Base-by-base conservation (phyloP, 805 yeast genomes). In the Priceomyces carsonii region DNA sequence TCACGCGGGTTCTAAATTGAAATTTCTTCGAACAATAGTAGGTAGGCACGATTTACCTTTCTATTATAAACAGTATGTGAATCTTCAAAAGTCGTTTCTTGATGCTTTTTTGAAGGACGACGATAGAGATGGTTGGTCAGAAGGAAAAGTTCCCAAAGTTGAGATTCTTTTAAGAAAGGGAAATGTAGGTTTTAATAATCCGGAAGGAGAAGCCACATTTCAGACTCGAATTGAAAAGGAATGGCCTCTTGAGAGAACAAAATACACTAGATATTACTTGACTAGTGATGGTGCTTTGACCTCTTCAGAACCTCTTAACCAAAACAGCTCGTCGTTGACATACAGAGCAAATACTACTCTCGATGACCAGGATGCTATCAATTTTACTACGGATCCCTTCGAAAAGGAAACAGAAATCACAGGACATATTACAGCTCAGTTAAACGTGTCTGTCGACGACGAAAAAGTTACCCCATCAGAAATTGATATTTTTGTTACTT, bases 11-110 rank as follows among this genome's bases (percentile, higher is more conserved):
- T 27, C 31, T 13, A 18, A 15, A 16, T 16, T 16, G 8, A 27
- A 27, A 12, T 27, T 13, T 16, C 16, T 27, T 6, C 16, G 31
- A 18, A 27, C 31, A 6, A 27, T 27, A 10, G 31, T 27, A 17
- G 31, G 31, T 8, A 27, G 31, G 10, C 31, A 27, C 10, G 31
- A 27, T 27, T 17, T 27, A 13, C 31, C 31, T 17, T 27, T 27
- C 31, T 27, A 27, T 10, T 27, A 27, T 18, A 27, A 27, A 27
- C 21, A 27, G n/a, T 17, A 27, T 27, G 20, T 27, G 5, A 21
- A 15, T 9, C 12, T 27, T n/a, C 31, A 27, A 16, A 27, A 27
- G 18, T 27, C 31, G 16, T 27, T 27, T 10, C 16, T 27, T 6
- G 31, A 27, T 16, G 31, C 31, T 15, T 27, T 27, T 10, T 27